A percentile compares a stretch with the other conserved stretches of the same genome.
These are phyloP conservation scores for Alternaria conjuncta DNA, from an alignment of 2,329 filamentous ascomycete species.

Conservation along the genomic window DNA sequence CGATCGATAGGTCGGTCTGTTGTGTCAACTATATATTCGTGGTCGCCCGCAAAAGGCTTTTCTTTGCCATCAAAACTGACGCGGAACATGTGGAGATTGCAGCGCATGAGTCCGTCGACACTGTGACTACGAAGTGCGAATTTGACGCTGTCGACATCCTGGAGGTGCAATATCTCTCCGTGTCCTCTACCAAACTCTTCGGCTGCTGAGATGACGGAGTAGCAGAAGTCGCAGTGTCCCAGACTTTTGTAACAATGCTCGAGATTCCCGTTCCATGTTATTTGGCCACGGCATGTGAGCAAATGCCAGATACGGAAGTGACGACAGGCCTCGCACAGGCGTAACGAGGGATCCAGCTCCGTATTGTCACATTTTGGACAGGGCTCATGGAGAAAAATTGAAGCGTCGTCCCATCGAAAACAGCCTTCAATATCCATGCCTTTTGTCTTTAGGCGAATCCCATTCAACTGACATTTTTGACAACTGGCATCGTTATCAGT, in stretches of 20 bases:
- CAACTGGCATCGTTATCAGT: background rate
- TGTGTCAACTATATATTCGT: background rate
- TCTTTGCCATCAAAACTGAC: no score
- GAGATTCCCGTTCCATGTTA: no score
- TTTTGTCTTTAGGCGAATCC: background rate
- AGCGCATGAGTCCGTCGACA: background rate
- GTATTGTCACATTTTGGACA: background rate
- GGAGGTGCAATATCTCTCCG: background rate
- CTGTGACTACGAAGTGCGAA: background rate
- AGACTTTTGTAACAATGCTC: background rate
- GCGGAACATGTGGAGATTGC: background rate
- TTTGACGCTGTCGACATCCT: background rate
- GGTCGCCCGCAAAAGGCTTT: background rate
- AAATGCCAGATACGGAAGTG: background rate
- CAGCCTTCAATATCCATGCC: background rate
- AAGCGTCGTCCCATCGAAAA: background rate
- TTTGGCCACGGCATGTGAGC: background rate
- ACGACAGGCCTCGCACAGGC: background rate
- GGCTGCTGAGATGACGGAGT: background rate
- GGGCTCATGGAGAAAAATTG: background rate
- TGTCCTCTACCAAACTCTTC: background rate
- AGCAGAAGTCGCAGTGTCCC: background rate
- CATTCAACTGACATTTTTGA: background rate
- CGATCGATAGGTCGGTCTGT: background rate
- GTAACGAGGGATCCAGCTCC: background rate